Percentiles rank a stretch among this genome's conserved stretches.
phyloP scores from a whole-genome alignment of 2,329 filamentous ascomycete species.

The Exophiala calicioides region DNA sequence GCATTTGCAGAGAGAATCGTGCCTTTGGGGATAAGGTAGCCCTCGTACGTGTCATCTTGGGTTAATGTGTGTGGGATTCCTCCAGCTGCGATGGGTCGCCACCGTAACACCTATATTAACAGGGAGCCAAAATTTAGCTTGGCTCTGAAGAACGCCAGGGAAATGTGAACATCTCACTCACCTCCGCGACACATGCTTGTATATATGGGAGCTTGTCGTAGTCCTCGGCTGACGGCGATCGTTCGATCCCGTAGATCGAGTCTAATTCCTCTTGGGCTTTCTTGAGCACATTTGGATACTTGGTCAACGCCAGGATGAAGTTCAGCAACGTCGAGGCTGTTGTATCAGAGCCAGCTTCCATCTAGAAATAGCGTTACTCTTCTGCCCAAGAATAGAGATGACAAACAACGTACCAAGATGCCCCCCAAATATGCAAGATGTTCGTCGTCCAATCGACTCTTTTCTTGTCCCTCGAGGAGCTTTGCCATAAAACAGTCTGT shows the following conservation, averaged over 20 bases:
- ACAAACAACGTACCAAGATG: conserved; percentile 9
- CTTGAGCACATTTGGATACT: conserved; percentile 47
- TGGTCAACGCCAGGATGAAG: conserved; percentile 28
- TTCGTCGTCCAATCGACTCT: conserved; percentile 8
- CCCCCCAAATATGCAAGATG: conserved; percentile 14
- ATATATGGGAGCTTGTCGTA: conserved; percentile 54
- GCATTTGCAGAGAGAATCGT: conserved; percentile 24
- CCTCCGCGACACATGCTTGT: conserved; percentile 33
- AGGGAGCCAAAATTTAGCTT: no score
- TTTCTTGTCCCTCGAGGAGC: conserved; percentile 7
- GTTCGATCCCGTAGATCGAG: conserved; percentile 48
- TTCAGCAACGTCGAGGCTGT: conserved; percentile 22
- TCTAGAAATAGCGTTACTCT: conserved; percentile 6
- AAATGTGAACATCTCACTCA: conserved; percentile 1
- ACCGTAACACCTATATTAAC: conserved; percentile 31
- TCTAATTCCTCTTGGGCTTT: conserved; percentile 53
- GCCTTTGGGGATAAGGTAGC: conserved; percentile 23
- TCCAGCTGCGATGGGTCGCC: conserved; percentile 38
- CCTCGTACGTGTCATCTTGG: conserved; percentile 28
- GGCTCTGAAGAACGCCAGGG: no score
- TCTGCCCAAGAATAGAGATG: not conserved
- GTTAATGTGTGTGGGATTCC: conserved; percentile 27
- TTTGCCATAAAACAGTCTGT: conserved; percentile 22
- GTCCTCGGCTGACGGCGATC: conserved; percentile 54
- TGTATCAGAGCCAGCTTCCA: conserved; percentile 30